A percentile compares a stretch with the other conserved stretches of the same genome.
Conservation (phyloP, 1,284 basidiomycete species). For the Marasmius sp. region DNA sequence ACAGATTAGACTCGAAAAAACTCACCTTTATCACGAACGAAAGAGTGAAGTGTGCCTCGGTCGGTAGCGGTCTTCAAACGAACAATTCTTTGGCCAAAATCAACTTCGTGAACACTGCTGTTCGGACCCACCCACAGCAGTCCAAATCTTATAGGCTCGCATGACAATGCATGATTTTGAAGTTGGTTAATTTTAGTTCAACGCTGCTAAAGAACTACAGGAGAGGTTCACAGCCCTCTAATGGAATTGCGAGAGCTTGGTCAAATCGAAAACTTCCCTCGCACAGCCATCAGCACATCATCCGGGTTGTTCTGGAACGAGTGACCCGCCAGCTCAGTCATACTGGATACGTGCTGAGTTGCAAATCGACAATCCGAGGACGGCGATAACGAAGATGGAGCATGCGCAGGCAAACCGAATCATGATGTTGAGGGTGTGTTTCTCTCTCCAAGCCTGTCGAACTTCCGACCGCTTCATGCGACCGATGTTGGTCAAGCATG, state of each 20-base stretch:
- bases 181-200: too few relatives aligned
- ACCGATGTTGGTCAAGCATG: conserved; percentile 69
- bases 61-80: too few relatives aligned
- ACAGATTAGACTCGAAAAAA: too few relatives aligned
- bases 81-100: too few relatives aligned
- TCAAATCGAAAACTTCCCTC: conserved; percentile 91
- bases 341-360: conserved; percentile 87
- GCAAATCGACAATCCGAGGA: conserved; percentile 92
- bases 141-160: too few relatives aligned
- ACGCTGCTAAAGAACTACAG: too few relatives aligned
- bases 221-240: conserved; percentile 69
- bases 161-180: too few relatives aligned
- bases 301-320: too few relatives aligned
- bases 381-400: conserved; percentile 91
- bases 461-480: conserved; percentile 94
- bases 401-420: conserved; percentile 93
- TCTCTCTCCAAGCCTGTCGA: conserved; percentile 93
- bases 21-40: too few relatives aligned
- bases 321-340: conserved; percentile 76
- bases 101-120: too few relatives aligned
- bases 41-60: too few relatives aligned
- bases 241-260: conserved; percentile 60
- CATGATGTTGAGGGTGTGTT: conserved; percentile 89
- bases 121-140: too few relatives aligned
- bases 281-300: conserved; percentile 80